These are phyloP conservation scores for Thalia dealbata DNA, from an alignment of 176 grass and related monocot genomes.

Conservation along the genomic window DNA sequence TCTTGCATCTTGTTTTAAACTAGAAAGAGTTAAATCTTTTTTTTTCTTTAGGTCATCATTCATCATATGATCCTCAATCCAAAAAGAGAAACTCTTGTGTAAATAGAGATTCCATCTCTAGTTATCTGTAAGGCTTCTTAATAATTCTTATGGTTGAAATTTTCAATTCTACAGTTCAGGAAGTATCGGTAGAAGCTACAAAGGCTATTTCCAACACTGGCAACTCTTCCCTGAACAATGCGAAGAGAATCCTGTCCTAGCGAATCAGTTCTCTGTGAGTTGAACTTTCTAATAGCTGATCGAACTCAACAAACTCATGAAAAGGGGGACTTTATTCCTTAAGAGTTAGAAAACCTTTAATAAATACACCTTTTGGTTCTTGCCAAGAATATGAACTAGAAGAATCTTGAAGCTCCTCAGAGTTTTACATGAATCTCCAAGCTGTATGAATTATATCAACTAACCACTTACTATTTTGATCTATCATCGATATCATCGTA, in stretches of 20 bases:
- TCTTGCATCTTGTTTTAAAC: neutral
- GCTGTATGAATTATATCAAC: neutral
- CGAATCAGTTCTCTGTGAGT: slow-evolving; percentile 97
- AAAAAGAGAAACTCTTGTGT: no score
- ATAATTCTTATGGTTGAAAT: slow-evolving; percentile 27
- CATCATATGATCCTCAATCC: no score
- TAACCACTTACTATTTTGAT: neutral
- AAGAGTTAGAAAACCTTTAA: no score
- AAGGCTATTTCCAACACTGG: slow-evolving; percentile 90
- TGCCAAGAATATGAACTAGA: no score
- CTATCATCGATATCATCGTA: neutral
- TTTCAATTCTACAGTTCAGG: slow-evolving; percentile 49
- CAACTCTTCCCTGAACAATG: slow-evolving; percentile 68
- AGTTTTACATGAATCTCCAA: neutral
- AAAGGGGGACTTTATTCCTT: neutral
- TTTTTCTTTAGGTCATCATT: no score
- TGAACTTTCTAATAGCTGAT: slow-evolving; percentile 6
- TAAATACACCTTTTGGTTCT: no score
- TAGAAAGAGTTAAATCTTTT: neutral
- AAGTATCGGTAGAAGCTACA: slow-evolving; percentile 98
- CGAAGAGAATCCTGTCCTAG: slow-evolving; percentile 62
- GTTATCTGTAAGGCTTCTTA: neutral
- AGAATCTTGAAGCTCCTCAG: no score
- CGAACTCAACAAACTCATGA: neutral
- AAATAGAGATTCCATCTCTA: neutral